A percentile compares a stretch with the other conserved stretches of the same genome.
Conservation (phyloP, 2,329 filamentous ascomycete genomes). For the Xylariomycetidae sp. region DNA sequence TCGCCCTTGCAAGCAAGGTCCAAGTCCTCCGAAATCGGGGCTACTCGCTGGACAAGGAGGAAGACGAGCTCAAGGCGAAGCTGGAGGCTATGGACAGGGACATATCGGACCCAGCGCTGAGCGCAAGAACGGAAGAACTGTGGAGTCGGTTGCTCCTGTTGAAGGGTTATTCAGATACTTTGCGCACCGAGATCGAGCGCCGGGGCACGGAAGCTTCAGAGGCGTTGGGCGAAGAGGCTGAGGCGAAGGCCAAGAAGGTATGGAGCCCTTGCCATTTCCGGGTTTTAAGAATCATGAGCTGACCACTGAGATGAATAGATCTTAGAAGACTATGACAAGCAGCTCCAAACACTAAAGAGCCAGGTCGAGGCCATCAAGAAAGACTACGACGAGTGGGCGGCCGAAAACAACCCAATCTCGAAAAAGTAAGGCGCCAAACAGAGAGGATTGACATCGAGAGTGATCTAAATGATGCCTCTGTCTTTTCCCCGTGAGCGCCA, state of each 20-base stretch:
- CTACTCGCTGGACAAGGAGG: constrained; percentile 73
- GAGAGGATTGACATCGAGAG: no score
- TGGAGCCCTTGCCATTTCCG: constrained; percentile 15
- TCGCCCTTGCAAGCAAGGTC: constrained; percentile 72
- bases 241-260: constrained; percentile 72
- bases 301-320: constrained; percentile 46
- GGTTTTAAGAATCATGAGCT: constrained; percentile 1
- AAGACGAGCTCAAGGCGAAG: constrained; percentile 73
- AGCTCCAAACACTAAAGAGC: constrained; percentile 70
- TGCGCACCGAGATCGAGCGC: constrained; percentile 71
- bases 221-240: constrained; percentile 63
- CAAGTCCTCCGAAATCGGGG: constrained; percentile 78
- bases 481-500: no score
- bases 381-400: constrained; percentile 53
- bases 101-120: constrained; percentile 69
- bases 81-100: constrained; percentile 63
- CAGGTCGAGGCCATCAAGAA: constrained; percentile 61
- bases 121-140: constrained; percentile 75
- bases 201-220: constrained; percentile 52
- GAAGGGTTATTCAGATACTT: constrained; percentile 64
- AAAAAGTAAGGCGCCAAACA: no score
- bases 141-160: constrained; percentile 78
- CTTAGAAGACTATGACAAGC: constrained; percentile 75
- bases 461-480: background rate
- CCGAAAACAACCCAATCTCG: constrained; percentile 38